Conservation (phyloP, 805 yeast species). For the Blastobotrys muscicola region DNA sequence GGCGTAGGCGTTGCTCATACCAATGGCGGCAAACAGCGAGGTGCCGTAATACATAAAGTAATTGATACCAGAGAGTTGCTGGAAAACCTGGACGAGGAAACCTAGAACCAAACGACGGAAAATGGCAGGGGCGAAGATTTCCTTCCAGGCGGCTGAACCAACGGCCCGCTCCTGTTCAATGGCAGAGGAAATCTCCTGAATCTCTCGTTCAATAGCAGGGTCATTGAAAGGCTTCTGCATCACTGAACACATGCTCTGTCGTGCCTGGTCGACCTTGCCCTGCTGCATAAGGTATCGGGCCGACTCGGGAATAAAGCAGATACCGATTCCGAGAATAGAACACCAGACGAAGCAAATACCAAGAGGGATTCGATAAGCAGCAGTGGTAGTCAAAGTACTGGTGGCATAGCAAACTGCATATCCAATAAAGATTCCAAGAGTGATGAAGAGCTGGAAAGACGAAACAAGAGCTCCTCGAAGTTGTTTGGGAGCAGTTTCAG, state of each 20-base stretch:
- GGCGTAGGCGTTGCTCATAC: slow-evolving; percentile 42
- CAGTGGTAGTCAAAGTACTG: slow-evolving; percentile 33
- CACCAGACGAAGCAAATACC: slow-evolving; percentile 68
- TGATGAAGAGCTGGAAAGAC: slow-evolving; percentile 62
- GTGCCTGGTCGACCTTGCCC: slow-evolving; percentile 48
- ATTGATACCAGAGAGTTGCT: slow-evolving; percentile 58
- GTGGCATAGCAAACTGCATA: slow-evolving; percentile 65
- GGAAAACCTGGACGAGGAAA: slow-evolving; percentile 40
- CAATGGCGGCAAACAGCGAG: slow-evolving; percentile 37
- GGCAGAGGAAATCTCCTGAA: slow-evolving; percentile 35
- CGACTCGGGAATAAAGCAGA: slow-evolving; percentile 62
- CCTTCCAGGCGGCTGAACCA: slow-evolving; percentile 43
- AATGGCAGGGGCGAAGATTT: slow-evolving; percentile 41
- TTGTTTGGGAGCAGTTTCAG: slow-evolving; percentile 70
- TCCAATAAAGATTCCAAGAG: slow-evolving; percentile 67
- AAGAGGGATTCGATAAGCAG: slow-evolving; percentile 66
- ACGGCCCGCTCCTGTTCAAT: slow-evolving; percentile 40
- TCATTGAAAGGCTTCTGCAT: slow-evolving; percentile 25
- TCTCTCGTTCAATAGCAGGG: slow-evolving; percentile 27
- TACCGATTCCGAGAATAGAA: slow-evolving; percentile 48
- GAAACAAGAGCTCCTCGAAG: slow-evolving; percentile 72
- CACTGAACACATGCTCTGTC: slow-evolving; percentile 43
- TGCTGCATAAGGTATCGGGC: slow-evolving; percentile 62
- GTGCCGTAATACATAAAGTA: slow-evolving; percentile 61
- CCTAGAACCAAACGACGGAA: slow-evolving; percentile 32